Base-by-base conservation (phyloP, 2,329 filamentous ascomycete genomes). In the Calonectria hawksworthii region DNA sequence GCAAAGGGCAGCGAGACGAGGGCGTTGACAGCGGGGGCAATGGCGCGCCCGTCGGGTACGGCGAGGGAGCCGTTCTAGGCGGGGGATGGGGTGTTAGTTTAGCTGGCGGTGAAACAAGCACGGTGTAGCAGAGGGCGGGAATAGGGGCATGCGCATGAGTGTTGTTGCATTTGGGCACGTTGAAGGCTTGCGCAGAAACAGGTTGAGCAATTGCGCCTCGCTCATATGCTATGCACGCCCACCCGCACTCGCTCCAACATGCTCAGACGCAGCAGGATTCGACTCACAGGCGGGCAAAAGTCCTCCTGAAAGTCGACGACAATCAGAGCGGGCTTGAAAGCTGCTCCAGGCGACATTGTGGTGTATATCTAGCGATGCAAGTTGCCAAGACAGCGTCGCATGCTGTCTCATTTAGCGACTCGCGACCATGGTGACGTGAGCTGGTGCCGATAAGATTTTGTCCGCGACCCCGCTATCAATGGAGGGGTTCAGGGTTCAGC, bases 291-390 rank as follows among this genome's bases (percentile, higher is more conserved):
- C 74, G 95, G 94, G 84, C 95, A 98, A 85, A 98, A 99, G 87
- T 99, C 96, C 85, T 98, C 94, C 86, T 99, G 97, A 82, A 98
- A 90, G 85, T 98, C 96, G 68, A 98, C 93, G 14, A 98, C 90
- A 63, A 98, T 85, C 30, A 92, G 85, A 3, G 90, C 90, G 4
- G 90, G 88, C 65, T 82, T 86, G 74, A 90, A 47, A 4, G 14
- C n/a, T 1, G 32, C 32, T 23, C 14, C 23, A 18, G 56, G 26
- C 14, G 56, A 16, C 56, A 63, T 61, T 18, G 1, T 18, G n/a
- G 16, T 36, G n/a, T 23, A 32, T n/a, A 30, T 32, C 21, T 23
- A n/a, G 52, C 18, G 28, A 28, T 56, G 28, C 52, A 34, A 34
- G 21, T 28, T 56, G 44, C 44, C 44, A 47, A 47, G 21, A 47